Conservation (phyloP, 1,284 basidiomycete genomes). For the Heterobasidion annosum region DNA sequence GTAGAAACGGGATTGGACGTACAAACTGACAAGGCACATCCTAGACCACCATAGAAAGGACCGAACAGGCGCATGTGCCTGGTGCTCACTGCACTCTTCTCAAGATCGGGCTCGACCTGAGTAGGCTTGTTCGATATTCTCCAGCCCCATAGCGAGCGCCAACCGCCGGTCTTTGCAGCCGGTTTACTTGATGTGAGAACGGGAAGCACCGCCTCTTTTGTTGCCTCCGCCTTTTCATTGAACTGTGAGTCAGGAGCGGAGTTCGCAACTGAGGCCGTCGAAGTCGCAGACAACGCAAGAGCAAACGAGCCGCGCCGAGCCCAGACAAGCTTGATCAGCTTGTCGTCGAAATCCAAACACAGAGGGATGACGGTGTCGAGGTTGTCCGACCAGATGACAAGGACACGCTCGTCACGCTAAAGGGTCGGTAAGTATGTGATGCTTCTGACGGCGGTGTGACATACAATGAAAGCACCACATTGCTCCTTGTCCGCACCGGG, state of each 20-base stretch:
- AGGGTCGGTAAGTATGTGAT: neutral
- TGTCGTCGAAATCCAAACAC: conserved; percentile 61
- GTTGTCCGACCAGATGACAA: conserved; percentile 73
- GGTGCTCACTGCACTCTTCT: conserved; percentile 34
- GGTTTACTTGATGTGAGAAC: neutral
- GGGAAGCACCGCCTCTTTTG: conserved; percentile 7
- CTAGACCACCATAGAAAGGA: conserved; percentile 70
- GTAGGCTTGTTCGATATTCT: conserved; percentile 25
- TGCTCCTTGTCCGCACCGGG: conserved; percentile 74
- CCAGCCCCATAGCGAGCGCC: conserved; percentile 22
- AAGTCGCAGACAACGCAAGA: conserved; percentile 24
- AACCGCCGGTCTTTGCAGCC: conserved; percentile 16
- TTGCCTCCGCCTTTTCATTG: conserved; percentile 22
- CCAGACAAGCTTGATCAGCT: conserved; percentile 80
- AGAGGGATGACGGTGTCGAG: conserved; percentile 61
- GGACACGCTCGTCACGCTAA: conserved; percentile 64
- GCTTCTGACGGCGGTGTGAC: conserved; percentile 12
- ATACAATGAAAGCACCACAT: conserved; percentile 74
- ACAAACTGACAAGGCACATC: conserved; percentile 57
- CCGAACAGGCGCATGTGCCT: conserved; percentile 68
- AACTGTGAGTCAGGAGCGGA: conserved; percentile 45
- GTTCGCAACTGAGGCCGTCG: conserved; percentile 8
- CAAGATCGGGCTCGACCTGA: conserved; percentile 26
- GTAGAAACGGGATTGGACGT: conserved; percentile 16
- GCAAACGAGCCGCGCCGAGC: conserved; percentile 32